Conservation (phyloP, 2,329 filamentous ascomycete species). For the Chaetomiaceae sp. region DNA sequence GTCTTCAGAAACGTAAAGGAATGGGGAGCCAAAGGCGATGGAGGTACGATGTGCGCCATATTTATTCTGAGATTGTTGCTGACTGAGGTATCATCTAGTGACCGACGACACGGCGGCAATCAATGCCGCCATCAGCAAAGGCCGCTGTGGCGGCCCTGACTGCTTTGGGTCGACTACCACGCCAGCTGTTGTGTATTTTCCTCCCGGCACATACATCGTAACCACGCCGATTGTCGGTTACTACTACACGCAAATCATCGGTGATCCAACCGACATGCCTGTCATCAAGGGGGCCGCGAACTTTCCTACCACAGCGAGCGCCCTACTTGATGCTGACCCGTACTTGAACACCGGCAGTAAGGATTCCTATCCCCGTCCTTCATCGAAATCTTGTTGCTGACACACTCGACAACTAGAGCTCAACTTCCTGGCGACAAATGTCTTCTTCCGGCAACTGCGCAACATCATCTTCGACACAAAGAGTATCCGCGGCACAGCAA, state of each 20-base stretch:
- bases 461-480: constrained; percentile 55
- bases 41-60: constrained; percentile 23
- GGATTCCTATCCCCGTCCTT: no score
- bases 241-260: constrained; percentile 75
- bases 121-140: constrained; percentile 38
- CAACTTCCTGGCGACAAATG: constrained; percentile 51
- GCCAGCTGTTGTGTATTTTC: constrained; percentile 28
- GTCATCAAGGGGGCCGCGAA: constrained; percentile 46
- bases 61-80: not conserved
- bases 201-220: constrained; percentile 56
- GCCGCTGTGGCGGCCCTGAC: constrained; percentile 37
- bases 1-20: constrained; percentile 45
- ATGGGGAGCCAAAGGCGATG: constrained; percentile 37
- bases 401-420: constrained; percentile 19
- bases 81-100: constrained; percentile 26
- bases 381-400: no score
- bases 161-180: constrained; percentile 30
- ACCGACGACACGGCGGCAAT: constrained; percentile 54
- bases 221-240: constrained; percentile 63
- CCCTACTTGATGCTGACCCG: constrained; percentile 43
- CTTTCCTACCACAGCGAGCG: constrained; percentile 38
- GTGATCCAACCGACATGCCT: constrained; percentile 56
- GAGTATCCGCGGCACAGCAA: constrained; percentile 38
- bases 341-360: constrained; percentile 28
- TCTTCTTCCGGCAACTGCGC: constrained; percentile 54